Percentiles rank a stretch among this genome's conserved stretches.
These are phyloP conservation scores for Pseudozyma flocculosa DNA, from an alignment of 1,284 basidiomycete genomes.

Conservation along the genomic window DNA sequence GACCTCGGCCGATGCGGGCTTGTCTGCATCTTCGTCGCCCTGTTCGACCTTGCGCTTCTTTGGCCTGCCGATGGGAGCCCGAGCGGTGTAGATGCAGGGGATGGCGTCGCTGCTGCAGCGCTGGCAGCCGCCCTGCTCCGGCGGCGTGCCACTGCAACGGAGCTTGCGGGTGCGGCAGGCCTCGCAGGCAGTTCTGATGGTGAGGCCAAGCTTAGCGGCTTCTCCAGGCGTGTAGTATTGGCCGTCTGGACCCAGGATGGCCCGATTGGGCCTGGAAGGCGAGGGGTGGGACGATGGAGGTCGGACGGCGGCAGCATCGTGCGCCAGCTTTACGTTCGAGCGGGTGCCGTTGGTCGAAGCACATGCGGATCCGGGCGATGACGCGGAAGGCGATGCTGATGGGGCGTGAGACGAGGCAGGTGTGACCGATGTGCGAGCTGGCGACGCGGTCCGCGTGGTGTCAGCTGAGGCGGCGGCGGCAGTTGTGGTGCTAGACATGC, in stretches of 20 bases:
- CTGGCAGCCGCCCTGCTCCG: conserved; percentile 29
- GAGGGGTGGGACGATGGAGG: no score
- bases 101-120: conserved; percentile 33
- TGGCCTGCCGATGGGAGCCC: conserved; percentile 45
- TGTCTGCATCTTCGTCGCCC: conserved; percentile 1
- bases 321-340: no score
- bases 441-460: no score
- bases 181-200: conserved; percentile 47
- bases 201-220: conserved; percentile 30
- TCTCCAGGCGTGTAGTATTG: conserved; percentile 31
- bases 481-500: no score
- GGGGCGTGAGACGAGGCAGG: conserved; percentile 1
- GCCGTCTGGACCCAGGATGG: conserved; percentile 32
- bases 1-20: neutral
- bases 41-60: conserved; percentile 32
- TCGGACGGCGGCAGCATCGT: no score
- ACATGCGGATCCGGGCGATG: neutral
- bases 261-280: conserved; percentile 7
- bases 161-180: conserved; percentile 46
- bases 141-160: conserved; percentile 38
- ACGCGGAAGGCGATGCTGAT: neutral
- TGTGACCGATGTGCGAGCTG: neutral
- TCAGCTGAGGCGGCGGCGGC: no score
- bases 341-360: neutral
- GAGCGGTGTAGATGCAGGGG: conserved; percentile 32